Base-by-base conservation (phyloP, 352 stramenopile species). In the Globisporangium polare region DNA sequence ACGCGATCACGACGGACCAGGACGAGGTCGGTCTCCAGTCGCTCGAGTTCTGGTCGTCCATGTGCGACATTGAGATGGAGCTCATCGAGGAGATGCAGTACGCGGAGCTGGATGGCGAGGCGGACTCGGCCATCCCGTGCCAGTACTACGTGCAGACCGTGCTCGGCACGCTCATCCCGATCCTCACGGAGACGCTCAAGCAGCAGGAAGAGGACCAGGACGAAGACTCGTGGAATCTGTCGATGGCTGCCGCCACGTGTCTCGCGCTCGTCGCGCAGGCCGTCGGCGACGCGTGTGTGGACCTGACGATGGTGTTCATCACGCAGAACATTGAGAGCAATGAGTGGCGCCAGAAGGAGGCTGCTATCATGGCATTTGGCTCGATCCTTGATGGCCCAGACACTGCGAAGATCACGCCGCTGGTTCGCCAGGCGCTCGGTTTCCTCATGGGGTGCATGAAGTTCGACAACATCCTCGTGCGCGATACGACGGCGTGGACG, bases 31-130 rank as follows among this genome's bases (percentile, higher is more conserved):
- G 92, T 0, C 85, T 97, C 33, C 84, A 98, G 70, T 97, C 96
- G 43, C 95, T 99, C 64, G 97, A 99, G 78, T 99, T 99, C 68
- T 99, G 97, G 97, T 97, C 81, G 53, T 98, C 96, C 18, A 92
- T 99, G 62, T 98, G 90, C 68, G 96, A 99, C 62, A 91, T 97
- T 22, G 97, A 99, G 67, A 77, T 97, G 41, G 93, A 98, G 35
- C 71, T 98, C 45, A 81, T 98, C 10, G 92, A 98, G 29, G 88
- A 99, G 63, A 90, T 92, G 61, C 78, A 86, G 24, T 96, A 98
- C 63, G 81, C 78, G 18, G 71, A 88, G 67, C 59, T 88, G 22
- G 76, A 88, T 41, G 77, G 70, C 15, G 62, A 73, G 42, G 68
- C 72, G 20, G 71, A 86, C 49, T 67, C 71, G 18, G 83, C 91